Evolutionary conservation across 179 eudicot genomes (phyloP).

Genomic region (Silene vulgaris): DNA sequence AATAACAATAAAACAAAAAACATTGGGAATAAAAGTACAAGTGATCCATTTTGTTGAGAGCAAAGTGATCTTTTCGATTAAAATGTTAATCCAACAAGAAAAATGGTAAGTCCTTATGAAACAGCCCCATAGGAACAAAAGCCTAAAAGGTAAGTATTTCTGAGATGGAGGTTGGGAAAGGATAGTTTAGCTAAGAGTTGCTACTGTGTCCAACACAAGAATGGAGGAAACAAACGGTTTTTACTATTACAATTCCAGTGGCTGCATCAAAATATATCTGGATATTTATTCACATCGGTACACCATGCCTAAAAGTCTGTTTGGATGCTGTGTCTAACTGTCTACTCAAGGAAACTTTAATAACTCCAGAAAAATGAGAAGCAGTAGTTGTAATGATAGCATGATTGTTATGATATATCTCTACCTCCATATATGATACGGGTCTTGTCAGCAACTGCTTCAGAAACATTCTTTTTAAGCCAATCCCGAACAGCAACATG

Average conservation of each 20-base stretch:
- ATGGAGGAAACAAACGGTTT: not conserved
- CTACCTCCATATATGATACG: constrained; percentile 99
- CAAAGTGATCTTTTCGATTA: too few relatives aligned
- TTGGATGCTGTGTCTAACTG: not conserved
- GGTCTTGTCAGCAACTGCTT: constrained; percentile 87
- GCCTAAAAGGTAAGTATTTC: too few relatives aligned
- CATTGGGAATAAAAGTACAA: too few relatives aligned
- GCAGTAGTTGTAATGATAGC: not conserved
- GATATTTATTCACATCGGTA: not conserved
- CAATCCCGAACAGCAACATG: constrained; percentile 89
- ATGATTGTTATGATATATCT: not conserved
- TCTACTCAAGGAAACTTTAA: not conserved
- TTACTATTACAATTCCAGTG: not conserved
- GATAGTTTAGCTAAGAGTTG: too few relatives aligned
- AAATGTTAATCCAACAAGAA: too few relatives aligned
- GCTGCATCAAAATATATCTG: not conserved
- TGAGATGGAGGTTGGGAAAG: too few relatives aligned
- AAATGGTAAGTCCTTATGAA: too few relatives aligned
- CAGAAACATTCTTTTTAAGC: constrained; percentile 87
- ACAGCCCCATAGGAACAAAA: too few relatives aligned
- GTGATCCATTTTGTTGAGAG: too few relatives aligned
- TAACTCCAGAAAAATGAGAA: not conserved
- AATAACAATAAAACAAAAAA: too few relatives aligned
- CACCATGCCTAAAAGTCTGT: not conserved
- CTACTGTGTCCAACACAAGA: not conserved